Evolutionary conservation across 495 filamentous ascomycete genomes (phyloP), one percentile per base, ranked within the genome.

Genomic region (Delitschia confertaspora): DNA sequence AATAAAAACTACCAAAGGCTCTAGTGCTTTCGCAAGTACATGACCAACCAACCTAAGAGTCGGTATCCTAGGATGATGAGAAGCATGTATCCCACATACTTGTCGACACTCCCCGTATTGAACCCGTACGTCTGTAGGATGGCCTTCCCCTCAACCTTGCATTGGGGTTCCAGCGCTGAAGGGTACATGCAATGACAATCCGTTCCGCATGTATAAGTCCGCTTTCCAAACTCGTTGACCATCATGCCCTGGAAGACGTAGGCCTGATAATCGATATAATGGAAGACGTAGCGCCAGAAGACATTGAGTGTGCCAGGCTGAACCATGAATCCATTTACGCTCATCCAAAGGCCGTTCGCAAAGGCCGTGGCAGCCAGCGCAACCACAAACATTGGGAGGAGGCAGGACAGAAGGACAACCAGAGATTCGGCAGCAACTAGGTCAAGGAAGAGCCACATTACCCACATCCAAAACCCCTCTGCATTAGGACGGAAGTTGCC

Each of bases 221-320:
- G 61, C 10, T 75, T 26, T 0, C 59, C 62, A 56, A 91, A 88
- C 62, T 91, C 83, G 57, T 88, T 89, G 16, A 88, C 74, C 83
- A 91, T 85, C 85, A 91, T 88, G 13, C 84, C 85, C 49, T 86
- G 80, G 68, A 91, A 89, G 22, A 88, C 84, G 51, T 85, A 89
- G 25, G 52, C 65, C 61, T 86, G 82, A 55, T 87, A 88, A 53
- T 89, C 82, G 57, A 87, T 88, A 56, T 83, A 88, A 49, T 83
- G 77, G 51, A 88, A 87, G 1, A 83, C 81, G 58, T 89, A 91
- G 57, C 75, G 73, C 79, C 82, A 91, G 46, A 91, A 91, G 7
- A 75, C 74, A 57, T 91, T 91, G 32, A 91, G 63, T 6, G 79
- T 71, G 0, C 64, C 73, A 10, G 76, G 75, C 9, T 69, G 66